Evolutionary conservation across 805 yeast genomes (phyloP).

Genomic region (Schizosaccharomyces lindneri): DNA sequence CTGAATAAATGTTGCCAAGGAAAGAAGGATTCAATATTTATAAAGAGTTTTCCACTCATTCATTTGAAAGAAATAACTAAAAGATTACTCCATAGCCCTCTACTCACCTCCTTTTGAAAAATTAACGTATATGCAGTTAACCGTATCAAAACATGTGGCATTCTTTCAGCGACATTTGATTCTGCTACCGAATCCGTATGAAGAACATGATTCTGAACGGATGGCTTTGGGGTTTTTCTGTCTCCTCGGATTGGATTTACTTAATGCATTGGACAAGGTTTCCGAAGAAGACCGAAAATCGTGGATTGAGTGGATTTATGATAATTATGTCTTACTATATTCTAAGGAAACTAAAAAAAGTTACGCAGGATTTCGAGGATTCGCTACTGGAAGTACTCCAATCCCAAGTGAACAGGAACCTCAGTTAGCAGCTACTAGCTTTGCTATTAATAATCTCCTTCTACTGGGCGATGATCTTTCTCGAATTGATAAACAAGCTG

Average conservation of each 20-base stretch:
- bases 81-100: too few relatives aligned
- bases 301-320: slow-evolving; percentile 21
- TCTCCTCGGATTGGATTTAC: slow-evolving; percentile 31
- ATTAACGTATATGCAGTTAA: background rate
- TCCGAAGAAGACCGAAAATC: slow-evolving; percentile 10
- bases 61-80: too few relatives aligned
- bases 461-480: background rate
- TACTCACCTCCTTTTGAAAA: background rate
- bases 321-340: background rate
- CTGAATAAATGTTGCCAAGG: too few relatives aligned
- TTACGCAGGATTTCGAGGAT: slow-evolving; percentile 4
- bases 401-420: slow-evolving; percentile 15
- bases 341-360: background rate
- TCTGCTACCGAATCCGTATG: slow-evolving; percentile 29
- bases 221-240: slow-evolving; percentile 50
- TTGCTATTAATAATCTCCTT: background rate
- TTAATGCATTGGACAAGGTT: slow-evolving; percentile 15
- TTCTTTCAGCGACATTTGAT: slow-evolving; percentile 28
- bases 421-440: slow-evolving; percentile 29
- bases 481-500: background rate
- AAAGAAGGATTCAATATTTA: too few relatives aligned
- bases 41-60: too few relatives aligned
- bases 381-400: slow-evolving; percentile 15
- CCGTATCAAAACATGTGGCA: slow-evolving; percentile 4
- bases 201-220: slow-evolving; percentile 43